Evolutionary conservation across 345 rosid species (phyloP).

Genomic region (Rhodomyrtus tomentosa): DNA sequence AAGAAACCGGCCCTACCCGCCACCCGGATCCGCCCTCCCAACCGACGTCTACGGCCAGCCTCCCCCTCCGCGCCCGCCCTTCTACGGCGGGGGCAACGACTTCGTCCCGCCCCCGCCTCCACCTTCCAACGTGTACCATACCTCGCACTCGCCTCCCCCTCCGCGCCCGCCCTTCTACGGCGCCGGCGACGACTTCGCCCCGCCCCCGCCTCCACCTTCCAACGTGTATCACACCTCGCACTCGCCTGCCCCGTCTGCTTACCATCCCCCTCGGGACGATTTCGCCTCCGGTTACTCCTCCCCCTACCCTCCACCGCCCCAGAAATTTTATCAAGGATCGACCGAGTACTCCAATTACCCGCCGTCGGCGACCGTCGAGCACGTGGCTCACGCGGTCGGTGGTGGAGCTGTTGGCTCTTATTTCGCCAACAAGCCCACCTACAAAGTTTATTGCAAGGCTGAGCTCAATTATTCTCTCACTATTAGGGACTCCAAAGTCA

Average conservation of each 20-base stretch:
- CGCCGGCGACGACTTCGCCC: too few relatives aligned
- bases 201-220: constrained; percentile 7
- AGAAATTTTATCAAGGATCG: constrained; percentile 28
- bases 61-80: constrained; percentile 7
- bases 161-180: too few relatives aligned
- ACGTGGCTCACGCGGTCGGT: constrained; percentile 24
- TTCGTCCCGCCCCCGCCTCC: too few relatives aligned
- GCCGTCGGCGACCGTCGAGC: constrained; percentile 7
- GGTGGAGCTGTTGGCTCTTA: constrained; percentile 8
- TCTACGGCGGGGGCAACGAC: neutral
- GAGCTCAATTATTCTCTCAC: constrained; percentile 41
- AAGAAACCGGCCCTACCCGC: neutral
- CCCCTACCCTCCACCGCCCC: constrained; percentile 10
- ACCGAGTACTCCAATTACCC: constrained; percentile 13
- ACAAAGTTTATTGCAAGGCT: constrained; percentile 57
- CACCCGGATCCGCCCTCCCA: constrained; percentile 1
- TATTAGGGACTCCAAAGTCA: constrained; percentile 46
- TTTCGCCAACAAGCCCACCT: constrained; percentile 33
- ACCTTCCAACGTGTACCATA: too few relatives aligned
- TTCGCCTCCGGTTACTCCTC: neutral
- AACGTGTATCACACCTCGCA: constrained; percentile 26
- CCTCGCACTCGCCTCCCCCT: too few relatives aligned
- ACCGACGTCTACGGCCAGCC: constrained; percentile 10
- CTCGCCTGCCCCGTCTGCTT: neutral
- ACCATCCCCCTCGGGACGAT: constrained; percentile 3